These are phyloP conservation scores for Metschnikowia baotianmanensis DNA, from an alignment of 805 yeast species.

Conservation along the genomic window DNA sequence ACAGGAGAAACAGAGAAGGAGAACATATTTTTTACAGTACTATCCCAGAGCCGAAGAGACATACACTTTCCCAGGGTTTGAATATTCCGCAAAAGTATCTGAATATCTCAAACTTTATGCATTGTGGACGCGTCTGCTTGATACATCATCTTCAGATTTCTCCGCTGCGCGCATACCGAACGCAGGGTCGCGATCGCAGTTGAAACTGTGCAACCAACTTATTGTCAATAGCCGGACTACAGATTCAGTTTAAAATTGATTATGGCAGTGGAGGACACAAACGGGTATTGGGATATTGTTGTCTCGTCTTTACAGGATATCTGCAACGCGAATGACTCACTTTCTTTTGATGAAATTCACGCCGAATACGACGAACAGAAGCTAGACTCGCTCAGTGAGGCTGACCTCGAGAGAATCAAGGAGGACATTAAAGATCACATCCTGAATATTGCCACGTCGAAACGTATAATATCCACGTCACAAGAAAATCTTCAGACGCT, in stretches of 20 bases:
- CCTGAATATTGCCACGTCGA: constrained; percentile 54
- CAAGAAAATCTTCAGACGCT: constrained; percentile 48
- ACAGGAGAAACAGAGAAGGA: no score
- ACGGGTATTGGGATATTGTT: constrained; percentile 68
- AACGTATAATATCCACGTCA: constrained; percentile 36
- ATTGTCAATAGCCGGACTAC: no score
- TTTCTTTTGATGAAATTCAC: constrained; percentile 46
- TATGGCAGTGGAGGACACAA: constrained; percentile 35
- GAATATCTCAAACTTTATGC: no score
- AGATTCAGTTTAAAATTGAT: background rate
- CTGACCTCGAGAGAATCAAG: constrained; percentile 39
- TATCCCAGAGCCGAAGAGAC: no score
- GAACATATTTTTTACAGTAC: no score
- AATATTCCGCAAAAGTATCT: no score
- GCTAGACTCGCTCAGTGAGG: constrained; percentile 31
- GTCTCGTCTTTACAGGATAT: constrained; percentile 67
- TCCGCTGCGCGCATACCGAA: no score
- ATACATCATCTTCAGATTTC: no score
- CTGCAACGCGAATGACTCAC: constrained; percentile 57
- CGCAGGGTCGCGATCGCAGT: no score
- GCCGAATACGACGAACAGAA: constrained; percentile 25
- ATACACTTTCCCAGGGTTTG: no score
- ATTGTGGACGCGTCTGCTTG: no score
- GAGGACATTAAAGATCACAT: constrained; percentile 50
- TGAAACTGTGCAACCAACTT: no score